phyloP scores from a whole-genome alignment of 768 basidiomycete genomes.

The Imleria badia region DNA sequence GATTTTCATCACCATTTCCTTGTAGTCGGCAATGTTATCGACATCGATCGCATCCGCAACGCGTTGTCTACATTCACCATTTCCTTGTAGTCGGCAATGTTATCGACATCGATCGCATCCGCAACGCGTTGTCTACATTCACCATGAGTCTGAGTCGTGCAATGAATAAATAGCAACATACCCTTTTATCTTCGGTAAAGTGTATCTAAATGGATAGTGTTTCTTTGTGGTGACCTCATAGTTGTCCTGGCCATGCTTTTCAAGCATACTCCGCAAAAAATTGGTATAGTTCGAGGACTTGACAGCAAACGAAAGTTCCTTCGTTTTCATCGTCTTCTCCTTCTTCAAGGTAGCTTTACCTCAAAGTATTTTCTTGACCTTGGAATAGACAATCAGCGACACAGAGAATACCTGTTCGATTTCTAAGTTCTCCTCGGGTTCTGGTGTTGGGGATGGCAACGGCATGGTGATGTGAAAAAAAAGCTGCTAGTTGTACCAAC shows the following conservation, averaged over 20 bases:
- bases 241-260: background rate
- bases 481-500: background rate
- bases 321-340: background rate
- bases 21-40: too few relatives aligned
- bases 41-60: background rate
- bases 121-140: background rate
- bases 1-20: too few relatives aligned
- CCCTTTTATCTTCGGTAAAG: background rate
- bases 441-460: background rate
- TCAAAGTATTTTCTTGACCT: slow-evolving; percentile 3
- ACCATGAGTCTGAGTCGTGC: background rate
- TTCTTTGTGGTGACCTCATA: background rate
- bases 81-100: too few relatives aligned
- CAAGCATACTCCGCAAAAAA: background rate
- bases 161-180: background rate
- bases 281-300: background rate
- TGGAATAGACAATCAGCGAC: background rate
- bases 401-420: background rate
- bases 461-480: background rate
- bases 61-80: background rate
- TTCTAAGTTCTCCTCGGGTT: background rate
- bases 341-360: background rate
- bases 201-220: background rate
- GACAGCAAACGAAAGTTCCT: background rate
- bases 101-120: too few relatives aligned